Base-by-base conservation (phyloP, 768 basidiomycete species). In the Suillus luteus region DNA sequence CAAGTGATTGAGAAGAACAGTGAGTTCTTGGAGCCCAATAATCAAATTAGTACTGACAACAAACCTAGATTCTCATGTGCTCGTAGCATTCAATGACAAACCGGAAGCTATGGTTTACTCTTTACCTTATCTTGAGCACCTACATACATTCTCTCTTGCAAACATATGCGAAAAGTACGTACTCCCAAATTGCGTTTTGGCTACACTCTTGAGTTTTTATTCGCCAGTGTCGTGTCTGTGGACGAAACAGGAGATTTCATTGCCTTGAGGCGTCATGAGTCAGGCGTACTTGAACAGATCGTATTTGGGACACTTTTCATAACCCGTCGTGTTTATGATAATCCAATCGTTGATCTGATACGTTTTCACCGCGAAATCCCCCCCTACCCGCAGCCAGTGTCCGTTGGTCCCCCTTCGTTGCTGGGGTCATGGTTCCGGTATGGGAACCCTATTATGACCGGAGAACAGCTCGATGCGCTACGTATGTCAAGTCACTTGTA, bases 1-100 rank as follows among this genome's bases (percentile, higher is more conserved):
- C 82, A 87, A 55, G 79, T 90, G 17, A 78, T 93, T 4, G 84
- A 85, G 61, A 84, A 83, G 68, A 80, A 85, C 68, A 86, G 92
- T 90, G 69, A 63, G 84, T 58, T 35, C 17, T 10, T 9, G 7
- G 37, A 19, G 60, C 24, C 31, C 22, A 3, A 15, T 9, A 55
- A 54, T 61, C 41, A 48, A 38, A 54, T 15, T 37, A 27, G 60
- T 24, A 11, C 31, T 67, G 19, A 61, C 52, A 38, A 40, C 48
- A 43, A 37, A 15, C 9, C n/a, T 46, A 85, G 83, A 81, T 41
- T 82, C 82, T 55, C 83, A 78, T 68, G 85, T 82, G 2, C 75
- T 91, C 33, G 82, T 86, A 22, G 82, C 84, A 27, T 81, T 86
- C 65, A 87, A 85, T 0, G 83, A 84, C 66, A 76, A 71, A 59